Conservation (phyloP, 176 grass and related monocot species). For the Oryza meridionalis region DNA sequence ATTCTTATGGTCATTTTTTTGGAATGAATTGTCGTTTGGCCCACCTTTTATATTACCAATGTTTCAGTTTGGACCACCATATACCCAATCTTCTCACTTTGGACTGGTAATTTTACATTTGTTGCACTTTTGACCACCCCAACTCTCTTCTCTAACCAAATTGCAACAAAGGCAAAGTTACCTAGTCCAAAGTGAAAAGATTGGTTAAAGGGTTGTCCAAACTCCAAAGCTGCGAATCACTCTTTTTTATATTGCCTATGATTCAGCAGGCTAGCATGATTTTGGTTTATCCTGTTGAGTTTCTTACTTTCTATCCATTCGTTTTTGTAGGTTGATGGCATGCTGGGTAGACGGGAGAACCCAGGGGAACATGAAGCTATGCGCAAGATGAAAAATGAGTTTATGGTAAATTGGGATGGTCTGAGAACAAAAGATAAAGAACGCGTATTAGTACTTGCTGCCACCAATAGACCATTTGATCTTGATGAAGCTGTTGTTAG, state of each 20-base stretch:
- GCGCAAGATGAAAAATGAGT: conserved; percentile 99
- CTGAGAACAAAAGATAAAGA: conserved; percentile 94
- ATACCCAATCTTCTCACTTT: too few relatives aligned
- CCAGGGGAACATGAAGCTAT: conserved; percentile 98
- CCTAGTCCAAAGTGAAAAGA: too few relatives aligned
- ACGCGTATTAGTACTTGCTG: conserved; percentile 94
- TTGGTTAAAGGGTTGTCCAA: too few relatives aligned
- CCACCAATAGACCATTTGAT: conserved; percentile 98
- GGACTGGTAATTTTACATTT: too few relatives aligned
- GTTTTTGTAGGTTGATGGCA: conserved; percentile 77
- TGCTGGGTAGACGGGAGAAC: conserved; percentile 97
- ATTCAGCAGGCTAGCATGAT: neutral
- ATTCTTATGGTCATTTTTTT: conserved; percentile 4
- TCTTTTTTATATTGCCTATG: conserved; percentile 28
- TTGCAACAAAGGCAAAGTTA: too few relatives aligned
- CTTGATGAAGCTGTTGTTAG: conserved; percentile 97
- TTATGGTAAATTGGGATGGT: conserved; percentile 99
- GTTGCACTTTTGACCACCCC: too few relatives aligned
- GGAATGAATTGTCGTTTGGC: too few relatives aligned
- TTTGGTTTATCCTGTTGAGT: neutral
- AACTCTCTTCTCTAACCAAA: too few relatives aligned
- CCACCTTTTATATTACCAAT: too few relatives aligned
- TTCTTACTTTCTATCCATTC: conserved; percentile 4
- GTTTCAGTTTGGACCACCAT: too few relatives aligned
- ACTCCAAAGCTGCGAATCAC: too few relatives aligned